These are phyloP conservation scores for Cardiosporidium cionae DNA, from an alignment of 169 alveolate genomes.

Conservation along the genomic window DNA sequence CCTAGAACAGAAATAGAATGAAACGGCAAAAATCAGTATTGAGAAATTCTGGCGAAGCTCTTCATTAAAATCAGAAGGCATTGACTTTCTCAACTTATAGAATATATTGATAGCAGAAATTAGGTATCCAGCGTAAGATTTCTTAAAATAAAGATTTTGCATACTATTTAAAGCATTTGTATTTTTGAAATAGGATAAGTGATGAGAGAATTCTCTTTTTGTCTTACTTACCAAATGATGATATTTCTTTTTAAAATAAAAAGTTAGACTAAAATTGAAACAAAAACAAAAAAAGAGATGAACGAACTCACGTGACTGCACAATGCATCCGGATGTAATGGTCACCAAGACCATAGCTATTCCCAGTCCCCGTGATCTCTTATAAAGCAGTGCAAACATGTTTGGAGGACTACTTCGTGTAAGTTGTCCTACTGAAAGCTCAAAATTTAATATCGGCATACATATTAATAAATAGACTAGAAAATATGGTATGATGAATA, in stretches of 20 bases:
- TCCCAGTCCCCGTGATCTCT: not conserved
- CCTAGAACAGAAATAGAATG: not conserved
- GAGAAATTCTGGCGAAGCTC: no score
- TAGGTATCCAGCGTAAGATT: no score
- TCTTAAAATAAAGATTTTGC: no score
- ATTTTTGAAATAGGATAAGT: no score
- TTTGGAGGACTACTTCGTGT: not conserved
- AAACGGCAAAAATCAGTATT: no score
- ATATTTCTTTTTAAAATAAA: not conserved
- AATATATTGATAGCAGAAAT: no score
- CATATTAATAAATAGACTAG: not conserved
- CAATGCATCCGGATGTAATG: not conserved
- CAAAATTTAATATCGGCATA: not conserved
- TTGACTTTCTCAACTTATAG: no score
- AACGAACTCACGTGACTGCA: not conserved
- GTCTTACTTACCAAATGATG: no score
- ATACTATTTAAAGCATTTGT: no score
- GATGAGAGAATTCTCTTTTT: no score
- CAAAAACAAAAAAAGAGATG: not conserved
- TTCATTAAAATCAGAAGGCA: no score
- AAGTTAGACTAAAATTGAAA: not conserved
- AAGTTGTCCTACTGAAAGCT: not conserved
- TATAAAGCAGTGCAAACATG: not conserved
- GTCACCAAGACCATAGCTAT: not conserved
- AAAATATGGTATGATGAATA: not conserved